Conservation (phyloP, 2,329 filamentous ascomycete species). For the Epichloe scottii region DNA sequence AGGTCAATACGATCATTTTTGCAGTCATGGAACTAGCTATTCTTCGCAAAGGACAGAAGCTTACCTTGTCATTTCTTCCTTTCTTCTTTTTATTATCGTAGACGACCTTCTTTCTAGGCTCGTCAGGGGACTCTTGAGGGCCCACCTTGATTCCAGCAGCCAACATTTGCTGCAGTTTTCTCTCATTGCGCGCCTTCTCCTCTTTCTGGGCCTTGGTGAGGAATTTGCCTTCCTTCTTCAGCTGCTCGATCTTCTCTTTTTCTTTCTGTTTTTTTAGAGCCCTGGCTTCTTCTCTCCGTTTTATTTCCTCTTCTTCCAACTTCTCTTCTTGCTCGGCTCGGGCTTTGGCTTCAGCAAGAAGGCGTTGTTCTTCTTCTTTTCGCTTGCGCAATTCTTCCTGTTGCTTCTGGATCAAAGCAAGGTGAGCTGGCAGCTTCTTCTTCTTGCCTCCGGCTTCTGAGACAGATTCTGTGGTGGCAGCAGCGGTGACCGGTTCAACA, state of each 20-base stretch:
- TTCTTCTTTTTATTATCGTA: constrained; percentile 75
- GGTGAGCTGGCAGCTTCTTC: constrained; percentile 76
- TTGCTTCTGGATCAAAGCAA: constrained; percentile 65
- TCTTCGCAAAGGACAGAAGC: neutral
- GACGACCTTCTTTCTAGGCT: constrained; percentile 64
- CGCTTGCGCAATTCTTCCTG: constrained; percentile 61
- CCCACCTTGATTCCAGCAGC: constrained; percentile 65
- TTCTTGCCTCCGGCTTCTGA: constrained; percentile 52
- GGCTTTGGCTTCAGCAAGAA: constrained; percentile 50
- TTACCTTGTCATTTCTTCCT: constrained; percentile 45
- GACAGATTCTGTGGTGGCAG: constrained; percentile 21
- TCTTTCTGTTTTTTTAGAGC: constrained; percentile 74
- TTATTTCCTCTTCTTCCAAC: constrained; percentile 51
- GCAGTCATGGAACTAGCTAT: neutral
- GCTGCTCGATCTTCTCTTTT: constrained; percentile 73
- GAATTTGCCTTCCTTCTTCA: constrained; percentile 80
- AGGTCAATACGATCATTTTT: constrained; percentile 1
- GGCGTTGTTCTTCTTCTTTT: constrained; percentile 53
- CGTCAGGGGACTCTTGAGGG: constrained; percentile 39
- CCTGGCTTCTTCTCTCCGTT: constrained; percentile 60
- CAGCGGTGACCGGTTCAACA: constrained; percentile 38
- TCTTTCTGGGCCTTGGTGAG: constrained; percentile 78
- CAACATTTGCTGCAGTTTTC: constrained; percentile 75
- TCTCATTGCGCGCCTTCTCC: constrained; percentile 65
- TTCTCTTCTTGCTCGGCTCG: constrained; percentile 54